Evolutionary conservation across 257 asterid genomes (phyloP).

Genomic region (Fraxinus pennsylvanica): DNA sequence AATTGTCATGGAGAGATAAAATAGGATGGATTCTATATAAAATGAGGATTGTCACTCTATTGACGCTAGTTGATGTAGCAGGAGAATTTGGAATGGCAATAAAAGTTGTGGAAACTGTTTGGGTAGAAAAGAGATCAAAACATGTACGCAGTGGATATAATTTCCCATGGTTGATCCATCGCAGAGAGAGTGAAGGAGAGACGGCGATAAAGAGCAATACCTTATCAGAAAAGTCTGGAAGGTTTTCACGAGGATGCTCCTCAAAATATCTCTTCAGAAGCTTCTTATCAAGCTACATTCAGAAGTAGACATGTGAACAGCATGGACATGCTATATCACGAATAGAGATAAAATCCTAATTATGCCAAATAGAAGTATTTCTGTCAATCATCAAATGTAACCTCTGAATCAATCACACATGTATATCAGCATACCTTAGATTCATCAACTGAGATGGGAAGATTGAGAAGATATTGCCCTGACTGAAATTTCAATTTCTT

Average conservation of each 20-base stretch:
- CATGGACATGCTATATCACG: conserved; percentile 9
- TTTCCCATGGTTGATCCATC: conserved; percentile 3
- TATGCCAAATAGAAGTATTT: neutral
- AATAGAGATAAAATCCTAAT: neutral
- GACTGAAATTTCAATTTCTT: conserved; percentile 87
- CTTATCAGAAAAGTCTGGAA: conserved; percentile 95
- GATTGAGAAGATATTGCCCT: conserved; percentile 94
- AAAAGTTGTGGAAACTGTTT: neutral
- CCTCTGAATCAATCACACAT: neutral
- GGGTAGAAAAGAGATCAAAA: neutral
- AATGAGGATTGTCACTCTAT: neutral
- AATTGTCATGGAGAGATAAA: neutral
- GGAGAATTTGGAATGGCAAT: neutral
- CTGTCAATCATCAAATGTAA: neutral
- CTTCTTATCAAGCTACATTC: conserved; percentile 79
- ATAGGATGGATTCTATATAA: neutral
- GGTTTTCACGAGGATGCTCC: conserved; percentile 68
- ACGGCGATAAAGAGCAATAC: conserved; percentile 35
- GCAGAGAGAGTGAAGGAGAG: neutral
- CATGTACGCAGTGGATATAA: neutral
- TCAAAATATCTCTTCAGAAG: conserved; percentile 74
- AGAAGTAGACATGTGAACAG: conserved; percentile 25
- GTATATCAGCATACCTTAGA: conserved; percentile 60
- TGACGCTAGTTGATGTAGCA: neutral
- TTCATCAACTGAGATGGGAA: conserved; percentile 90